Evolutionary conservation across 345 rosid genomes (phyloP), one percentile per base, ranked within the genome.

Genomic region (Erodium maritimum): DNA sequence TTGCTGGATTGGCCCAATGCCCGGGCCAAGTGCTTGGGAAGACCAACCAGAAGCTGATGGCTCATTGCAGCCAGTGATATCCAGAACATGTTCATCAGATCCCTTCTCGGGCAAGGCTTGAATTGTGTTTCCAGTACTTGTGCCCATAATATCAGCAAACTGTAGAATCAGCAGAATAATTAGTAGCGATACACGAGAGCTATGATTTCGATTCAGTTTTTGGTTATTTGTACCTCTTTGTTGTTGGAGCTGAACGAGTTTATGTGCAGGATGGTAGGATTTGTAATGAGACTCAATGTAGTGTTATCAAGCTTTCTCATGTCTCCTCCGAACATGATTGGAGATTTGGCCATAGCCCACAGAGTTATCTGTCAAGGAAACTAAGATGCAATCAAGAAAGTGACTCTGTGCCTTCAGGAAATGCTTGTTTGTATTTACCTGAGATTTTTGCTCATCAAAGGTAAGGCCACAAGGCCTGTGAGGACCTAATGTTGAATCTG

Each of bases 301-400:
- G 73, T 17, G 3, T 68, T 72, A 56, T 85, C 88, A 19, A 88
- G 80, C 50, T 75, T 80, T 65, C 87, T 75, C 52, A 80, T 76
- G 68, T 88, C 96, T 60, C 96, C 96, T 63, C 96, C 96, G 67
- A 80, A 88, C 86, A 88, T 81, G 37, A 88, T 82, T 63, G 96
- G 96, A 17, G 96, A 88, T 78, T 75, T 88, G 25, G 84, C 90
- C 60, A 88, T 88, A 56, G 87, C 79, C 96, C 96, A 88, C 80
- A 85, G 73, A 52, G 94, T 88, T 81, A 88, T 82, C 96, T 88
- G 77, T 19, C 21, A 67, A 20, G 24, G 7, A 37, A 45, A 21
- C 48, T 65, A 55, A 33, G 34, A 18, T 55, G 19, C 11, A 29
- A 18, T 13, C 24, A 42, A 42, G 48, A 42, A 42, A 42, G 48